phyloP scores from a whole-genome alignment of 345 rosid genomes.

The Brassica incana region DNA sequence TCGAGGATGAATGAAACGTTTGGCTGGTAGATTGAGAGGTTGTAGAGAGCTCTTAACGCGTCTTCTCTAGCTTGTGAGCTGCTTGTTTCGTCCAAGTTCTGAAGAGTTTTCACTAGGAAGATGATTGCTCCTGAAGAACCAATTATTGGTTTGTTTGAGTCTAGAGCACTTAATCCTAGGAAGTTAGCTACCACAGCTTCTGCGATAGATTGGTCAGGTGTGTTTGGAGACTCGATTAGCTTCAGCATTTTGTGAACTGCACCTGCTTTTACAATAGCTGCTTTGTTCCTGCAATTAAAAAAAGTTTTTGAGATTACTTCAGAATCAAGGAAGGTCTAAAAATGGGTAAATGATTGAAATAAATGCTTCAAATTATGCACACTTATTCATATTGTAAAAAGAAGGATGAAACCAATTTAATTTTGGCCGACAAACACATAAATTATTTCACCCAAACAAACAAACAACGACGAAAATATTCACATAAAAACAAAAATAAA shows the following conservation, averaged over 20 bases:
- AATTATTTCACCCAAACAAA: slow-evolving; percentile 16
- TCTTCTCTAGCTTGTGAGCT: slow-evolving; percentile 80
- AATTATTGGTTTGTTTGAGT: slow-evolving; percentile 82
- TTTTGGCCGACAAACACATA: slow-evolving; percentile 16
- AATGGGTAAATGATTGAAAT: background rate
- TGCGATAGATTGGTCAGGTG: slow-evolving; percentile 51
- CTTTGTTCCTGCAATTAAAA: slow-evolving; percentile 74
- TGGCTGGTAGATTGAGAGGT: slow-evolving; percentile 67
- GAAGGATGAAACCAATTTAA: background rate
- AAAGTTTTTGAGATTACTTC: background rate
- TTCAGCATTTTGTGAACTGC: slow-evolving; percentile 91
- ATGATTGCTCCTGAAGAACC: slow-evolving; percentile 90
- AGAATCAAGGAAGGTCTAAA: slow-evolving; percentile 11
- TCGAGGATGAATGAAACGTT: slow-evolving; percentile 63
- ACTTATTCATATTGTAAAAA: slow-evolving; percentile 16
- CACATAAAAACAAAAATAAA: slow-evolving; percentile 2
- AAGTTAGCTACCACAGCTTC: slow-evolving; percentile 92
- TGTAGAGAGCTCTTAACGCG: slow-evolving; percentile 83
- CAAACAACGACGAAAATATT: slow-evolving; percentile 8
- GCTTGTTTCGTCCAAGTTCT: slow-evolving; percentile 42
- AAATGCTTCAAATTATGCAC: slow-evolving; percentile 20
- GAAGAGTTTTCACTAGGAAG: slow-evolving; percentile 64
- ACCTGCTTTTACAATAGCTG: slow-evolving; percentile 97
- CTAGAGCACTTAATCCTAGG: slow-evolving; percentile 88
- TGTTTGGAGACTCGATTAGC: slow-evolving; percentile 65